Percentiles rank a stretch among this genome's conserved stretches.
Conservation (phyloP, 2,329 filamentous ascomycete genomes). For the Phyllosticta paracitricarpa region DNA sequence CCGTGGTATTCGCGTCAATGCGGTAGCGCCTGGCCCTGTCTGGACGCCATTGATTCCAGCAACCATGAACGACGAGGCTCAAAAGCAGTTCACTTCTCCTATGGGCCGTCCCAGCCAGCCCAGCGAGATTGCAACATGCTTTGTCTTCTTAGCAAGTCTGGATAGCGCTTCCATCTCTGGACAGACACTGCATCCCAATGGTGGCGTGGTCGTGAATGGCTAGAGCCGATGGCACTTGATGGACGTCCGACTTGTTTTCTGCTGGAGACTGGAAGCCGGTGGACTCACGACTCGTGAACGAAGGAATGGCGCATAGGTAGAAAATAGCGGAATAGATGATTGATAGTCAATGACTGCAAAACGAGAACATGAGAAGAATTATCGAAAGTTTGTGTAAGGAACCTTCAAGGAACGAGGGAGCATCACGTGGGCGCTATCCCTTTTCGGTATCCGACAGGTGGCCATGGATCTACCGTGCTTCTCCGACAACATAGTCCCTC, state of each 20-base stretch:
- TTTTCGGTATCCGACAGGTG: constrained; percentile 1
- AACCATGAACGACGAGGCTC: constrained; percentile 60
- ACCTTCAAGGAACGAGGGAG: too few species aligned
- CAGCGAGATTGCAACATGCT: constrained; percentile 70
- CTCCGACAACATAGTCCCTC: background rate
- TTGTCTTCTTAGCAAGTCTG: constrained; percentile 67
- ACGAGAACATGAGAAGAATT: background rate
- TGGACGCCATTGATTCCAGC: constrained; percentile 44
- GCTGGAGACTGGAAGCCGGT: background rate
- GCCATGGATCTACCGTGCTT: constrained; percentile 6
- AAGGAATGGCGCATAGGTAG: background rate
- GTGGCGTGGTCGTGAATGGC: constrained; percentile 25
- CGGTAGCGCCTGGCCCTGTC: constrained; percentile 60
- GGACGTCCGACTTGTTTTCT: background rate
- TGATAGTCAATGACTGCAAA: too few species aligned
- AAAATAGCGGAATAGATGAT: too few species aligned
- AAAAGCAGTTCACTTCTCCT: constrained; percentile 62
- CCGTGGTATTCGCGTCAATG: constrained; percentile 67
- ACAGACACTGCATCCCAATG: constrained; percentile 57
- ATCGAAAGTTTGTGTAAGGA: background rate
- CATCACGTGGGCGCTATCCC: constrained; percentile 8
- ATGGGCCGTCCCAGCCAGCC: constrained; percentile 73
- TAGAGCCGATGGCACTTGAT: constrained; percentile 12
- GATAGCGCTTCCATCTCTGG: constrained; percentile 68
- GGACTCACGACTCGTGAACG: background rate